phyloP scores from a whole-genome alignment of 768 basidiomycete genomes.

The Amanita jacksonii region DNA sequence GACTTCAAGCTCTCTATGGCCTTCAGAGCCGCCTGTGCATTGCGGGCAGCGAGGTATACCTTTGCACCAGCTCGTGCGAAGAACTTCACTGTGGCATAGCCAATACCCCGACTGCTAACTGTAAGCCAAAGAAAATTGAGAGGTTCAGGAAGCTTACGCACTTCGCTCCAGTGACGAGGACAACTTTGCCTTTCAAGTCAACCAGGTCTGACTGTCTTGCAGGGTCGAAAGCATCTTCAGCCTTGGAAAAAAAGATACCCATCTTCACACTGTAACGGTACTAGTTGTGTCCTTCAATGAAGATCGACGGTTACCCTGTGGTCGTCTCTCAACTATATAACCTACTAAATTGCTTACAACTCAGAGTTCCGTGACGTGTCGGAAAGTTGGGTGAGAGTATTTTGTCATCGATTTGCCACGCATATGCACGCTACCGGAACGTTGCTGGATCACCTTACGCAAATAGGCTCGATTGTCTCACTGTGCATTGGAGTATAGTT shows the following conservation, averaged over 20 bases:
- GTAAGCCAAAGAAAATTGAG: background rate
- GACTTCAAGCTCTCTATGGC: conserved; percentile 37
- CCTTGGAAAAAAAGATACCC: background rate
- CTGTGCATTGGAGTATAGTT: too few relatives aligned
- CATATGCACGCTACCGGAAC: too few relatives aligned
- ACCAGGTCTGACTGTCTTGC: conserved; percentile 31
- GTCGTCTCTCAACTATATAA: too few relatives aligned
- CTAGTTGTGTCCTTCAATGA: too few relatives aligned
- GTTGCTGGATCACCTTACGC: too few relatives aligned
- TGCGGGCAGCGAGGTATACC: conserved; percentile 48
- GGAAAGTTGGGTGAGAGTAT: too few relatives aligned
- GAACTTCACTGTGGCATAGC: conserved; percentile 40
- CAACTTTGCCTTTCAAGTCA: conserved; percentile 40
- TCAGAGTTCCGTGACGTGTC: too few relatives aligned
- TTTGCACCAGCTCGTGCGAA: conserved; percentile 47
- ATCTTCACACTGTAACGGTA: too few relatives aligned
- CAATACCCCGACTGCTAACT: conserved; percentile 22
- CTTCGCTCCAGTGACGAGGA: conserved; percentile 54
- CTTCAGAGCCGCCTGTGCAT: conserved; percentile 31
- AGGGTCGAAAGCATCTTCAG: conserved; percentile 18
- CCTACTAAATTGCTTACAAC: too few relatives aligned
- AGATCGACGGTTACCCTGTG: too few relatives aligned
- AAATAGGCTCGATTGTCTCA: too few relatives aligned
- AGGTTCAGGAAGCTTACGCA: conserved; percentile 18
- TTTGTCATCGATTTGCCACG: too few relatives aligned